A percentile compares a stretch with the other conserved stretches of the same genome.
Conservation (phyloP, 176 grass and related monocot genomes). For the Tuctoria greenei region DNA sequence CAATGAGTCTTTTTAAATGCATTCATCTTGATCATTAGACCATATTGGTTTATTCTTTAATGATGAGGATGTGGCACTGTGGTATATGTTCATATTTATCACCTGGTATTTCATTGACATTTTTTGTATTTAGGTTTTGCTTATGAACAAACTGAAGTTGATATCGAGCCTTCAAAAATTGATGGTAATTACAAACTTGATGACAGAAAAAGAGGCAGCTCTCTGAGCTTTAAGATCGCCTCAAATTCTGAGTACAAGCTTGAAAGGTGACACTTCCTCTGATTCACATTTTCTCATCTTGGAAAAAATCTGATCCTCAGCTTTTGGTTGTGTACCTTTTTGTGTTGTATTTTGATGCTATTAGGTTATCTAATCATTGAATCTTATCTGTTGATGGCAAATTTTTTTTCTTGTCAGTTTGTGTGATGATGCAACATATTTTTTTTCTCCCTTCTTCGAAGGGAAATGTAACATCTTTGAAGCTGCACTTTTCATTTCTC, state of each 20-base stretch:
- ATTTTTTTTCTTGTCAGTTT: not conserved
- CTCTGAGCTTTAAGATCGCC: slow-evolving; percentile 83
- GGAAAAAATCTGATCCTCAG: not conserved
- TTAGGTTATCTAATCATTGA: slow-evolving; percentile 18
- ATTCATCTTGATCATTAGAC: slow-evolving; percentile 18
- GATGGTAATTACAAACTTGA: slow-evolving; percentile 61
- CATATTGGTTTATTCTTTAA: slow-evolving; percentile 27
- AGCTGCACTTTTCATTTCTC: not conserved
- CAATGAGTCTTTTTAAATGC: not conserved
- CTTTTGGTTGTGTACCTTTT: slow-evolving; percentile 14
- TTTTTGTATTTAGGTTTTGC: slow-evolving; percentile 58
- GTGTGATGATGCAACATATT: not conserved
- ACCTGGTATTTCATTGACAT: slow-evolving; percentile 3
- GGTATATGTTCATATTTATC: slow-evolving; percentile 20
- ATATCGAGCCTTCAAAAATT: slow-evolving; percentile 68
- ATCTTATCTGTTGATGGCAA: slow-evolving; percentile 11
- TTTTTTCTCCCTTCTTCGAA: too few relatives aligned
- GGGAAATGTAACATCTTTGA: not conserved
- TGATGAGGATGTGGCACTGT: not conserved
- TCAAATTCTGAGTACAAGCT: slow-evolving; percentile 76
- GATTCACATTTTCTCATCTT: slow-evolving; percentile 1
- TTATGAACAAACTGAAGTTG: slow-evolving; percentile 91
- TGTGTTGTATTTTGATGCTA: not conserved
- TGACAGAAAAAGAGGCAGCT: slow-evolving; percentile 61
- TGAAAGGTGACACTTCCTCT: slow-evolving; percentile 62